Conservation (phyloP, 1,284 basidiomycete species). For the Marasmius fiardii region DNA sequence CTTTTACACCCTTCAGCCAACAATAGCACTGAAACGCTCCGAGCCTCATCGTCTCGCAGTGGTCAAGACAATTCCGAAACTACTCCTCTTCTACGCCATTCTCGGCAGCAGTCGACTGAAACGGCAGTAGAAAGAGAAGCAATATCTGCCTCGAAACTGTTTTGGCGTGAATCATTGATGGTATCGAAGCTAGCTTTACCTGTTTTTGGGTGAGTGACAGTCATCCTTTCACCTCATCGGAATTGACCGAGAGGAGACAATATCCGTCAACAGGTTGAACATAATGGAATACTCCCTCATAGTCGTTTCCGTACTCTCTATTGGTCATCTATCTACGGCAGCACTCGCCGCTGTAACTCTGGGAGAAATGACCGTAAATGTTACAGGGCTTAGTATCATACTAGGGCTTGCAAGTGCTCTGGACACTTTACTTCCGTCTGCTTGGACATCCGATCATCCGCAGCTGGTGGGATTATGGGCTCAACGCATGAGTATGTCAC, state of each 20-base stretch:
- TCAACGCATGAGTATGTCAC: slow-evolving; percentile 15
- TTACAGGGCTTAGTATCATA: slow-evolving; percentile 14
- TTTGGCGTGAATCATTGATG: slow-evolving; percentile 1
- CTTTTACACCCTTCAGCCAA: neutral
- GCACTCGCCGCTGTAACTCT: slow-evolving; percentile 14
- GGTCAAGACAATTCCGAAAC: no score
- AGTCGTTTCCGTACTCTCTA: slow-evolving; percentile 12
- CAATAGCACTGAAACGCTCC: no score
- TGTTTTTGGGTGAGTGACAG: slow-evolving; percentile 10
- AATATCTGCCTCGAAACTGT: neutral
- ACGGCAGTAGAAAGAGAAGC: neutral
- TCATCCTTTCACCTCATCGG: no score
- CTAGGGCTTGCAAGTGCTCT: slow-evolving; percentile 16
- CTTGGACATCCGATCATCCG: slow-evolving; percentile 16
- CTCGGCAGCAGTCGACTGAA: neutral
- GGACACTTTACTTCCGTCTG: slow-evolving; percentile 17
- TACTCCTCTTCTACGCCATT: neutral
- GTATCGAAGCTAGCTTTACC: slow-evolving; percentile 5
- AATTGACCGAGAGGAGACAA: no score
- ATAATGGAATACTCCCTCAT: slow-evolving; percentile 14
- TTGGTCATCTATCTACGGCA: slow-evolving; percentile 12
- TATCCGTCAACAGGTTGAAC: slow-evolving; percentile 8
- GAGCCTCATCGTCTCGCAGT: no score
- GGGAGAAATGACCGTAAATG: slow-evolving; percentile 15
- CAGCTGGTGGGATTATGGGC: slow-evolving; percentile 17